A percentile compares a stretch with the other conserved stretches of the same genome.
Evolutionary conservation across 2,329 filamentous ascomycete species (phyloP).

Genomic region (Pezicula neosporulosa): DNA sequence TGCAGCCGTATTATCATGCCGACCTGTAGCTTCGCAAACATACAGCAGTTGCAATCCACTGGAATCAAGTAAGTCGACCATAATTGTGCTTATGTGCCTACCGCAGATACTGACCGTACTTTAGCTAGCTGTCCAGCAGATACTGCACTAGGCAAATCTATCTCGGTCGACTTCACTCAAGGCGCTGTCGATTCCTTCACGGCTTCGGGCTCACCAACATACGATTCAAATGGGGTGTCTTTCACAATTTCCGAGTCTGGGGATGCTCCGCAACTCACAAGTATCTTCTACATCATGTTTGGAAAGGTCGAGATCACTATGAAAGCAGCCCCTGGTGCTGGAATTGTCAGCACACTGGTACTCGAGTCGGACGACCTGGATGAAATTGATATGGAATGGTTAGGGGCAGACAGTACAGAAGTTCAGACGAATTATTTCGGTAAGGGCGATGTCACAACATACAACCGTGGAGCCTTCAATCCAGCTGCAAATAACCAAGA

Average conservation of each 20-base stretch:
- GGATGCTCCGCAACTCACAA: constrained; percentile 81
- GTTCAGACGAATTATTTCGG: constrained; percentile 98
- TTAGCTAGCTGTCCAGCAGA: constrained; percentile 65
- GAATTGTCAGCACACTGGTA: constrained; percentile 91
- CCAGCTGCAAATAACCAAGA: constrained; percentile 64
- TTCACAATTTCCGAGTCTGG: constrained; percentile 78
- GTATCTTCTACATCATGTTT: constrained; percentile 99
- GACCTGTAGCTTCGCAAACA: constrained; percentile 41
- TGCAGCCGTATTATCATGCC: constrained; percentile 14
- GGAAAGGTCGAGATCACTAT: constrained; percentile 83
- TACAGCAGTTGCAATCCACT: constrained; percentile 54
- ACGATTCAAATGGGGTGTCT: constrained; percentile 70
- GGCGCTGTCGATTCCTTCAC: constrained; percentile 78
- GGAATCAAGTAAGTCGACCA: constrained; percentile 27
- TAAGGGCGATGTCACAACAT: constrained; percentile 81
- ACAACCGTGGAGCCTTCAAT: constrained; percentile 85
- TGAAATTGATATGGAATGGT: constrained; percentile 97
- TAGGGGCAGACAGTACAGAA: constrained; percentile 70
- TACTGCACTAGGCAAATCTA: constrained; percentile 78
- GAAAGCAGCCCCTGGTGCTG: constrained; percentile 81
- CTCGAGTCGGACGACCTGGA: constrained; percentile 89
- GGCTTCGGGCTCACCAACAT: constrained; percentile 65
- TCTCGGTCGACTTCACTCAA: constrained; percentile 78
- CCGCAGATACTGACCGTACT: constrained; percentile 15
- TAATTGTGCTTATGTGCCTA: background rate